Base-by-base conservation (phyloP, 768 basidiomycete genomes). In the Albatrellus ellisii region DNA sequence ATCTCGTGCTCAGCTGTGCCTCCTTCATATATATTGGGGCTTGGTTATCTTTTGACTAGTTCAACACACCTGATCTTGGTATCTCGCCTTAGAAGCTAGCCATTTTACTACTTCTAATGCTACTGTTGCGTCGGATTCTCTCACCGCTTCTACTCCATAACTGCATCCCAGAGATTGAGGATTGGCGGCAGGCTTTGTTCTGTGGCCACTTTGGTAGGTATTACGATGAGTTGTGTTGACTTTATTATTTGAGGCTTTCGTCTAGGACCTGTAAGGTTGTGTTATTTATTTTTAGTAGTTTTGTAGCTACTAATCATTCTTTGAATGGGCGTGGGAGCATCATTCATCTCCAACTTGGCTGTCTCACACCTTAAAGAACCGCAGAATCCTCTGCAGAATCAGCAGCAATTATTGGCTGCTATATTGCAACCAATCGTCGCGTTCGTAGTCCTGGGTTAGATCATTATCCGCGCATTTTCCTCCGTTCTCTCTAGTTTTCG, bases 11-110 rank as follows among this genome's bases (percentile, higher is more conserved):
- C 42, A 87, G 86, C 51, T 83, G 81, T 46, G 77, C 64, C 2
- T 82, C 81, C 59, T 88, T 88, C 59, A 67, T 88, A 22, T 87
- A 87, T 54, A 83, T 72, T 14, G 95, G 94, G 20, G 91, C 94
- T 2, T 90, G 91, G 79, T 58, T 86, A 9, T 79, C 81, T 0
- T 84, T 86, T 50, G 49, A 64, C 6, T 50, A 62, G 8, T 85
- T 81, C 56, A 67, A 72, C 38, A 58, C 58, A 6, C 67, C 72
- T 2, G 68, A 68, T 6, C 60, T 85, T 5, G 77, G 77, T 1
- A 70, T 87, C 39, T 65, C 59, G 1, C 77, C 81, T 1, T 84
- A 82, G 82, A 67, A 79, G n/a, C 65, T 98, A 20, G 54, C 81
- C 4, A 54, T 80, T 0, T 60, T 97, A 9, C 70, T 79, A 51